Percentiles rank a stretch among this genome's conserved stretches.
Conservation (phyloP, 371 early-diverging fungal species). For the Smittium culicis region DNA sequence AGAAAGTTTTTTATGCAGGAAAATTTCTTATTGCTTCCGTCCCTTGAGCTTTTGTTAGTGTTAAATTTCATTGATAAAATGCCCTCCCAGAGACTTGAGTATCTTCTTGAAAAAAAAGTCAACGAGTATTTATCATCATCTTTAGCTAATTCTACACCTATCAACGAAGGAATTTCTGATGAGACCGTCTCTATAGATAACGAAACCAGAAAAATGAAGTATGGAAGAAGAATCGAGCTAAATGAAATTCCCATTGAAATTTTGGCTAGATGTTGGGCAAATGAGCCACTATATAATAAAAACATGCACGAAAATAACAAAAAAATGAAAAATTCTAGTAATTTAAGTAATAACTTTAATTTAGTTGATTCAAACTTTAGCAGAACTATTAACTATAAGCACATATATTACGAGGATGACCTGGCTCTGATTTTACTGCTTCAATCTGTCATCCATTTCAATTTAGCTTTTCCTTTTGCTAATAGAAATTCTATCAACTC, state of each 20-base stretch:
- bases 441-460: slow-evolving; percentile 30
- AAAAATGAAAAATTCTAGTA: background rate
- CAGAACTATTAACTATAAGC: slow-evolving; percentile 29
- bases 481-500: slow-evolving; percentile 8
- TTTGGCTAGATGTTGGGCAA: background rate
- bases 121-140: slow-evolving; percentile 29
- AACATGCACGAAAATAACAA: background rate
- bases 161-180: background rate
- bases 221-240: background rate
- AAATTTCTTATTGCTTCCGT: slow-evolving; percentile 44
- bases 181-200: slow-evolving; percentile 12
- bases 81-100: slow-evolving; percentile 31
- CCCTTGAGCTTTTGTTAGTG: slow-evolving; percentile 48
- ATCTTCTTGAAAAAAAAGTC: slow-evolving; percentile 31
- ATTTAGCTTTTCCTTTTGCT: slow-evolving; percentile 15
- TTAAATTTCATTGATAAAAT: slow-evolving; percentile 46
- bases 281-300: too few relatives aligned
- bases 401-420: slow-evolving; percentile 46
- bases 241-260: background rate
- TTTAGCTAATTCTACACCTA: background rate
- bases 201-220: background rate
- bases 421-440: slow-evolving; percentile 43
- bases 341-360: background rate
- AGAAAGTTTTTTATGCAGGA: slow-evolving; percentile 47
- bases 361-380: background rate